These are phyloP conservation scores for Coemansia sp. DNA, from an alignment of 192 early-diverging fungal genomes.

Conservation along the genomic window DNA sequence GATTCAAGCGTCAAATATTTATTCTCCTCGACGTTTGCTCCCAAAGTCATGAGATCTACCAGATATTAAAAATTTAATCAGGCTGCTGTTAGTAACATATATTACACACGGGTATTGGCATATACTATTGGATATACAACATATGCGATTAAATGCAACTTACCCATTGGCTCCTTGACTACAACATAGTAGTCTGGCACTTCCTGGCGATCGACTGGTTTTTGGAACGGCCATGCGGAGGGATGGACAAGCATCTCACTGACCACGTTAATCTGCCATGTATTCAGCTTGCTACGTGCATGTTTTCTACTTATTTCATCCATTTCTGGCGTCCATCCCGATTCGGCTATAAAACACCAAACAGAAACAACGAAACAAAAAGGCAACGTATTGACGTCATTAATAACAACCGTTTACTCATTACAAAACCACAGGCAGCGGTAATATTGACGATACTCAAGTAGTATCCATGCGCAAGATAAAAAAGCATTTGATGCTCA, in stretches of 20 bases:
- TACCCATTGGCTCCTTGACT: slow-evolving; percentile 92
- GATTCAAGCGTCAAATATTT: slow-evolving; percentile 76
- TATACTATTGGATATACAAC: neutral
- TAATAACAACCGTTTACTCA: too few relatives aligned
- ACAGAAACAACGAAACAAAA: neutral
- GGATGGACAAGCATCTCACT: slow-evolving; percentile 73
- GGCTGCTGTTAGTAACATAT: neutral
- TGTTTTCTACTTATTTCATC: slow-evolving; percentile 51
- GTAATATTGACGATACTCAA: too few relatives aligned
- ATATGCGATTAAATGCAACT: neutral
- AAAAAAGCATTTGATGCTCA: too few relatives aligned
- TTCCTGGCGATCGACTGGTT: slow-evolving; percentile 81
- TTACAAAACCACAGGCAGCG: too few relatives aligned
- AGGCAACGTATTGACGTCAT: too few relatives aligned
- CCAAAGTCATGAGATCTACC: slow-evolving; percentile 77
- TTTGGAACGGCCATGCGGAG: slow-evolving; percentile 89
- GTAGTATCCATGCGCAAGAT: too few relatives aligned
- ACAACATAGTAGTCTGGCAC: slow-evolving; percentile 95
- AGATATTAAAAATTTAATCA: neutral
- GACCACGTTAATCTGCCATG: slow-evolving; percentile 65
- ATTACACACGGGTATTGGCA: neutral
- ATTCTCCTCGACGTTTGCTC: slow-evolving; percentile 78
- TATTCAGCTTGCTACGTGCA: slow-evolving; percentile 50
- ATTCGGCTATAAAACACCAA: slow-evolving; percentile 56
- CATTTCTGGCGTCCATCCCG: slow-evolving; percentile 93